These are phyloP conservation scores for Xerocomus nothofagi DNA, from an alignment of 1,284 basidiomycete genomes.

Conservation along the genomic window DNA sequence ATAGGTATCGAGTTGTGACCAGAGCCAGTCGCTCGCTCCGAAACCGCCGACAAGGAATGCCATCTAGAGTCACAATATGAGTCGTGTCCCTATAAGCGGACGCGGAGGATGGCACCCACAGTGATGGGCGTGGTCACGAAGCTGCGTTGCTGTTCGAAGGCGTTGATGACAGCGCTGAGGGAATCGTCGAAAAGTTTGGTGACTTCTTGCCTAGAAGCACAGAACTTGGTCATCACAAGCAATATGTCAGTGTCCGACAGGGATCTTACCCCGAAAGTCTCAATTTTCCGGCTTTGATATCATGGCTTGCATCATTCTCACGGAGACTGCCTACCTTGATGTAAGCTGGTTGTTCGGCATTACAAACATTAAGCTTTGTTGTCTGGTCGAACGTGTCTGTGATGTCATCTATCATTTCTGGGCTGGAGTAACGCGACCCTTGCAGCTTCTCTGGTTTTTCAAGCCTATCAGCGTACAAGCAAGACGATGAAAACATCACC, in stretches of 20 bases:
- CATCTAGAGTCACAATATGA: conserved; percentile 21
- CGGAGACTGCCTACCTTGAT: conserved; percentile 40
- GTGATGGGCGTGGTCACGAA: conserved; percentile 21
- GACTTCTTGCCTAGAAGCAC: conserved; percentile 29
- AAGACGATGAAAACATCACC: not conserved
- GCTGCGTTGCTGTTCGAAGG: conserved; percentile 34
- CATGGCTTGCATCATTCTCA: conserved; percentile 34
- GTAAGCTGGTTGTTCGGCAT: conserved; percentile 31
- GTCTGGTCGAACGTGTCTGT: conserved; percentile 38
- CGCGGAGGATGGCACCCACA: conserved; percentile 11
- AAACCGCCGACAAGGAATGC: conserved; percentile 40
- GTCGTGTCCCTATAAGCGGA: not conserved
- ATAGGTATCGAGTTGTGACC: conserved; percentile 14
- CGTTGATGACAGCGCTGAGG: conserved; percentile 33
- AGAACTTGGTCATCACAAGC: conserved; percentile 8
- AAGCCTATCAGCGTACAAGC: not conserved
- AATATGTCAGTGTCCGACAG: conserved; percentile 2
- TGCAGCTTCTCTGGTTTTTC: conserved; percentile 10
- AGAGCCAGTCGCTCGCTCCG: conserved; percentile 23
- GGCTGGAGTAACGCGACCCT: conserved; percentile 15
- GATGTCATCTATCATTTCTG: conserved; percentile 35
- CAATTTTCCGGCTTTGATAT: conserved; percentile 39
- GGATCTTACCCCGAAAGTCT: conserved; percentile 35
- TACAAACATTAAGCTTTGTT: conserved; percentile 39
- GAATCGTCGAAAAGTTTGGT: conserved; percentile 41